Base-by-base conservation (phyloP, 164 flowering plant species). In the Tinospora cordifolia region DNA sequence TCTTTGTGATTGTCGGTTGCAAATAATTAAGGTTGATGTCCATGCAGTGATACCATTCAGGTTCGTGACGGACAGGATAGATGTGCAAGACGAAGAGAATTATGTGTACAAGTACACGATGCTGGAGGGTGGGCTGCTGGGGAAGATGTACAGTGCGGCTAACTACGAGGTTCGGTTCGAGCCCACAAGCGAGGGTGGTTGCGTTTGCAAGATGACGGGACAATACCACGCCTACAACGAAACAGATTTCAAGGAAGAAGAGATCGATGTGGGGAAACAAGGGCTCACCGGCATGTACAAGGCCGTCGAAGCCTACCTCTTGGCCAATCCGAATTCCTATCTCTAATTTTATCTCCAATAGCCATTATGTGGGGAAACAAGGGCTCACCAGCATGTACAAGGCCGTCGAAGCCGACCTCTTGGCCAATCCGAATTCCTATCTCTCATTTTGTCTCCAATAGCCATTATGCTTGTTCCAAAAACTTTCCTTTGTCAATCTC, bases 261-360 rank as follows among this genome's bases (percentile, higher is more conserved):
- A 51, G 59, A 51, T 51, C 22, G n/a, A 51, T 51, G 59, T 51
- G 59, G 59, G 59, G 6, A 51, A 51, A 51, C 17, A 17, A 22
- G 59, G 59, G 6, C 59, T 51, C 59, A 51, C 59, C 8, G 59
- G 59, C 22, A 51, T 51, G 59, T 51, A 51, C 59, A 51, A 51
- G 21, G 59, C 59, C 8, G 59, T 51, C 7, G 59, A 51, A 8
- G 59, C 59, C 59, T 7, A 51, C n/a, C 59, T 51, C 59, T 51
- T 51, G 59, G 59, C 59, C 59, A 51, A 51, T 51, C 59, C 59
- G 21, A 22, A 51, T n/a, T n/a, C 22, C 0, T 51, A 51, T 51
- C 17, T 46, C 51, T 46, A 46, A n/a, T n/a, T n/a, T n/a, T n/a
- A n/a, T n/a, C n/a, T n/a, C n/a, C n/a, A n/a, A n/a, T n/a, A n/a